Evolutionary conservation across 768 basidiomycete genomes (phyloP).

Genomic region (Gautieria morchelliformis): DNA sequence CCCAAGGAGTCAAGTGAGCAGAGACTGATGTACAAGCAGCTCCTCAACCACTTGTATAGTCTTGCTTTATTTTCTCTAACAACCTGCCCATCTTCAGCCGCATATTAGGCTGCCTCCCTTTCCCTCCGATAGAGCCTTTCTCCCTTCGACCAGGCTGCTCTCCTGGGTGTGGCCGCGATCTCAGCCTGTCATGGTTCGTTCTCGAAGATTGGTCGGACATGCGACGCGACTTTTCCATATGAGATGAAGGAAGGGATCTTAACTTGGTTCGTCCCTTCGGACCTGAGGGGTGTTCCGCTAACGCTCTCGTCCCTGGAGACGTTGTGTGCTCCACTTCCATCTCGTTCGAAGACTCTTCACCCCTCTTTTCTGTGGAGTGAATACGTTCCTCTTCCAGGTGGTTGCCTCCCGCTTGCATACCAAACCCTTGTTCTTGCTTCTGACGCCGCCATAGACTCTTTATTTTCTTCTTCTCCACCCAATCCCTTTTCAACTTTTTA

Average conservation of each 20-base stretch:
- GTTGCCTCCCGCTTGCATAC: conserved; percentile 6
- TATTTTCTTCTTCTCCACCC: conserved; percentile 70
- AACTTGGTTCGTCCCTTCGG: not conserved
- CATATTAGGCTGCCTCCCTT: not conserved
- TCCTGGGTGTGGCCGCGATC: not conserved
- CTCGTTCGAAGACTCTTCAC: not conserved
- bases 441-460: conserved; percentile 70
- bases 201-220: not conserved
- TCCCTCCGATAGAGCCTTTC: not conserved
- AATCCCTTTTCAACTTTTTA: conserved; percentile 69
- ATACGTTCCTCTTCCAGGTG: conserved; percentile 5
- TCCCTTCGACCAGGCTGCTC: no score
- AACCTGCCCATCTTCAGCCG: conserved; percentile 5
- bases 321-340: not conserved
- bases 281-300: not conserved
- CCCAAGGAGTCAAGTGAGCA: no score
- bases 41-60: no score
- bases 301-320: not conserved
- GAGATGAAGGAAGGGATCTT: not conserved
- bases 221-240: not conserved
- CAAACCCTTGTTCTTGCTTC: conserved; percentile 42
- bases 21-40: no score
- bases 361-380: conserved; percentile 7
- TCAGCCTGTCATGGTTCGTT: not conserved
- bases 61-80: conserved; percentile 7